Base-by-base conservation (phyloP, 2,329 filamentous ascomycete species). In the Claviceps sp. region DNA sequence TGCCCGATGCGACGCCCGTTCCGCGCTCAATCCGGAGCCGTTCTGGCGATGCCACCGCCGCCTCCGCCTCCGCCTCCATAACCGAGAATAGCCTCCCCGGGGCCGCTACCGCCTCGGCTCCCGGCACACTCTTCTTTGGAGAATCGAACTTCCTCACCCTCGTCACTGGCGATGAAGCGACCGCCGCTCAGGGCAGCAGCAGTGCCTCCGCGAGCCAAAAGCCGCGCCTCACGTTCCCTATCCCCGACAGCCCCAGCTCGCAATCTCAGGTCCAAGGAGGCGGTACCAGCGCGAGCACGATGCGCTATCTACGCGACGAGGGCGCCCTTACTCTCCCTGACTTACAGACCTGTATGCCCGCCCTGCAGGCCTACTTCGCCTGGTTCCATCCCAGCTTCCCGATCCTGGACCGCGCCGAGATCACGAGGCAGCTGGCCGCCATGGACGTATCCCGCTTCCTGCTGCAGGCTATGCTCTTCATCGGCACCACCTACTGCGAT, bases 311-410 rank as follows among this genome's bases (percentile, higher is more conserved):
- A 3, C 70, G 69, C 13, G 70, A 72, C 37, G 68, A 73, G 45
- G 63, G 64, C 6, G 65, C 62, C 13, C 70, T 78, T 43, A 67
- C 69, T 0, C 70, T 76, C 24, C 75, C 76, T 0, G 65, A 70
- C 2, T 56, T 63, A 14, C 59, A 67, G 2, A 65, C 71, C 18
- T 70, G 71, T 43, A 63, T 72, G 4, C 66, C 66, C 1, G 64
- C 76, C 0, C 58, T 79, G 0, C 63, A 70, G 18, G 75, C 75
- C 0, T 80, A 78, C 61, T 79, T 80, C 51, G 64, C 67, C 22
- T 77, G 75, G 70, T 79, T 78, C 50, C 77, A 80, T 55, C 75
- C 77, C 0, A 74, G 73, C 51, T 80, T 78, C 47, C 75, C 77
- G 0, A 68, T 80, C 13, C 56, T 80, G 0, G 74, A 79, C 55